Base-by-base conservation (phyloP, 1,284 basidiomycete species). In the Trichosporon ovoides region DNA sequence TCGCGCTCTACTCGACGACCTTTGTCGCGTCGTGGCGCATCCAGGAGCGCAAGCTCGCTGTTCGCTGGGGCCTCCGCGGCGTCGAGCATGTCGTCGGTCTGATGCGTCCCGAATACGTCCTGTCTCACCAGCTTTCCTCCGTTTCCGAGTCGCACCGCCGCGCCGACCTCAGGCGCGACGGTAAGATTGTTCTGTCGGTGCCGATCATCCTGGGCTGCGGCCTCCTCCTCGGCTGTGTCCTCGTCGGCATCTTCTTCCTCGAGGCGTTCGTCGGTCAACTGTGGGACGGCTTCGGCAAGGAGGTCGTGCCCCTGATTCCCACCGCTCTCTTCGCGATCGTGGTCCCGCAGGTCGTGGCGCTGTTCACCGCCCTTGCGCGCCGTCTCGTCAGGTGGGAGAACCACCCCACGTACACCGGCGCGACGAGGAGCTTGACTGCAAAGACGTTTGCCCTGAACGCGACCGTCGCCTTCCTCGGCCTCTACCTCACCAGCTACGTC, bases 21-120 rank as follows among this genome's bases (percentile, higher is more conserved):
- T 93, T 93, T 67, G 85, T 92, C 60, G 91, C 96, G 71, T 85
- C 84, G 78, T 97, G 93, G 93, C 83, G 87, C 28, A 83, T 94
- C 51, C 83, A 83, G 53, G 89, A 97, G 77, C 83, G 87, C 16
- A 83, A 86, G 46, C 80, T 95, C 13, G 84, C 89, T 1, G 83
- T 92, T 19, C 81, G 84, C 33, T 94, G 91, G 82, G 87, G 88
- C 12, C 89, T 87, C 0, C 82, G 83, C 14, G 88, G 88, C 14
- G 71, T 70, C 56, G 70, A 75, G 60, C 85, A 85, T 1, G 85
- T 87, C 70, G 88, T 91, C 9, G 89, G 91, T 70, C 84, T 85
- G 61, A 82, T 85, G 10, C 83, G 90, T 19, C 83, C 85, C 0
- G 83, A 88, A 59, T 87, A 87, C 70, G 71, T 77, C 46, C 68